Conservation (phyloP, 1,284 basidiomycete genomes). For the Rhodotorula sp. region DNA sequence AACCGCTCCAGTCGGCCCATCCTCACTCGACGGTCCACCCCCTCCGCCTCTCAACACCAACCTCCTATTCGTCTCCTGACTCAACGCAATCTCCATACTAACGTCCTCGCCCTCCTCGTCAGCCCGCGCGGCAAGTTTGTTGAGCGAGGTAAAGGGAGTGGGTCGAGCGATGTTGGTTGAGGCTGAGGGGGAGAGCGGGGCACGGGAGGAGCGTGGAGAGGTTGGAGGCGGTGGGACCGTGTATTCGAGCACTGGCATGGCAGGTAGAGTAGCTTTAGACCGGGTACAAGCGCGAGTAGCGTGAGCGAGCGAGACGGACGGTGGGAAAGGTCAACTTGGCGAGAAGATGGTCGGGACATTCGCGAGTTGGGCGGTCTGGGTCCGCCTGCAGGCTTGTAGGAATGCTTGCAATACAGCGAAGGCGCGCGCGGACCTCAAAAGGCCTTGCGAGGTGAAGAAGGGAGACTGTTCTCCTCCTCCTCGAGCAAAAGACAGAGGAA, state of each 20-base stretch:
- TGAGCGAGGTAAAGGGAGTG: neutral
- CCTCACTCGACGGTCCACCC: neutral
- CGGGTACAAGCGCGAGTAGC: neutral
- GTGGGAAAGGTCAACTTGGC: neutral
- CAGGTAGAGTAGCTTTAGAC: neutral
- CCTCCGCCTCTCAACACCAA: neutral
- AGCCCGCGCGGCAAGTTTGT: too few species aligned
- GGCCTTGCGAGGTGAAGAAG: too few species aligned
- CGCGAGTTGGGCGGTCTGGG: too few species aligned
- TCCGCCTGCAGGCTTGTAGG: too few species aligned
- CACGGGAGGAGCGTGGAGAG: neutral
- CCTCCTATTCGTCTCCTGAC: neutral
- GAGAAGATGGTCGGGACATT: neutral
- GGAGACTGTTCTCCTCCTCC: neutral
- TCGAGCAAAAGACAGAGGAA: neutral
- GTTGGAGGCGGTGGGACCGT: neutral
- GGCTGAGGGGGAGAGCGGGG: neutral
- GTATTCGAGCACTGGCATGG: slow-evolving; percentile 21
- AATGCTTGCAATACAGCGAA: too few species aligned
- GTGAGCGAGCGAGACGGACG: neutral
- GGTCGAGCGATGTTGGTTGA: neutral
- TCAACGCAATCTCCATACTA: slow-evolving; percentile 5
- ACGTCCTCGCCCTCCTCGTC: neutral
- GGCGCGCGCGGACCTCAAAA: too few species aligned
- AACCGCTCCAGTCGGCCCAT: neutral